Evolutionary conservation across 306 rosid genomes (phyloP), one percentile per base, ranked within the genome.

Genomic region (Notholithocarpus densiflorus): DNA sequence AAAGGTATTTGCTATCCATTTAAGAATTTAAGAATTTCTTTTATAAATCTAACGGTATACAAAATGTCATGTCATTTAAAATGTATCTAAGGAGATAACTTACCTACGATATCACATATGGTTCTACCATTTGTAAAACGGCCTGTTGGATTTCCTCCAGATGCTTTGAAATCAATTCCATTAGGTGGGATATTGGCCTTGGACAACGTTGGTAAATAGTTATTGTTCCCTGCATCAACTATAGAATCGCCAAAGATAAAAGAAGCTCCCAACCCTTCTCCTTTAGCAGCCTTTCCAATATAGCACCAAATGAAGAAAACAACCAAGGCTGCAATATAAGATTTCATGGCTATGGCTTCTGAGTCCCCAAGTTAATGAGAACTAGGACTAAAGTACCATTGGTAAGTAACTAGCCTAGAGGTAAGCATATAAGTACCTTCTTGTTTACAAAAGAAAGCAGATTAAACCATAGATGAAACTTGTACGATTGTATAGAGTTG

Each of bases 81-180:
- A 8, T 40, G 45, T 8, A 71, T 91, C 91, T 27, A 18, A 24
- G 51, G 12, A 65, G 20, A 18, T 1, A 68, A 13, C 17, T 75
- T 91, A 92, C 98, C 98, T 40, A 95, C 85, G 45, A 92, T 80
- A 51, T 92, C 98, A 68, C 97, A 92, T 34, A 95, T 95, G 79
- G 98, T 95, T 89, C 94, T 91, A 13, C 98, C 98, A 68, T 95
- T 95, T 71, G 98, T 92, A 75, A 43, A 95, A n/a, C 98, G 95
- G 29, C 98, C 98, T 0, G 98, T 95, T 26, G 98, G 98, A 23
- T 79, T 85, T 74, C 98, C 98, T 4, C 89, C 90, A 0, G 98
- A 86, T 3, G 94, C 88, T 66, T 77, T 84, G 31, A 90, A 95
- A 87, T 92, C 98, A 9, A 95, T 92, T 76, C 98, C 98, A 76